A percentile compares a stretch with the other conserved stretches of the same genome.
phyloP scores from a whole-genome alignment of 352 stramenopile genomes.

The Phytophthora multivora region DNA sequence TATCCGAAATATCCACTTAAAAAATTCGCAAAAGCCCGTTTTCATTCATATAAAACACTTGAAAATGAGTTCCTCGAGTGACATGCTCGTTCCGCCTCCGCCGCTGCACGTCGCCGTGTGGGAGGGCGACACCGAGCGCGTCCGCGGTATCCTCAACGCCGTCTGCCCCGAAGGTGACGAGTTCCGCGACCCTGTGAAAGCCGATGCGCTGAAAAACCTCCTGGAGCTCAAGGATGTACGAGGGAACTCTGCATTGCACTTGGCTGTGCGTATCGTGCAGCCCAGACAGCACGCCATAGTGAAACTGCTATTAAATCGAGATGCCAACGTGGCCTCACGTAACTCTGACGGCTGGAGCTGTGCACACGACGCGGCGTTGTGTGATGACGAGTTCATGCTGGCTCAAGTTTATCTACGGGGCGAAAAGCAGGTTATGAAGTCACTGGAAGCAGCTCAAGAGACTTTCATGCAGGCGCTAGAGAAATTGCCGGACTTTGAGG shows the following conservation, averaged over 20 bases:
- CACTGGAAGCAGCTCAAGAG: slow-evolving; percentile 53
- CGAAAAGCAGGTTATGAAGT: slow-evolving; percentile 65
- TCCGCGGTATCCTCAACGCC: slow-evolving; percentile 40
- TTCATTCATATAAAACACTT: not conserved
- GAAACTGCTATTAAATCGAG: slow-evolving; percentile 54
- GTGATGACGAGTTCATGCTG: slow-evolving; percentile 77
- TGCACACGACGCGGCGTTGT: slow-evolving; percentile 73
- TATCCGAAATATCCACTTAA: not conserved
- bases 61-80: slow-evolving; percentile 10
- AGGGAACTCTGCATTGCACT: slow-evolving; percentile 76
- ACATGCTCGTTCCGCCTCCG: slow-evolving; percentile 12
- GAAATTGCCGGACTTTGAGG: slow-evolving; percentile 76
- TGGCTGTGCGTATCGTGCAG: slow-evolving; percentile 72
- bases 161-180: slow-evolving; percentile 18
- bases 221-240: slow-evolving; percentile 62
- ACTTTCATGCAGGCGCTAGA: slow-evolving; percentile 67
- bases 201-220: slow-evolving; percentile 34
- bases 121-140: slow-evolving; percentile 56
- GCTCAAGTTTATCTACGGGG: slow-evolving; percentile 65
- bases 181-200: slow-evolving; percentile 3
- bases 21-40: not conserved
- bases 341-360: slow-evolving; percentile 74
- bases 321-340: slow-evolving; percentile 36
- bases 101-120: slow-evolving; percentile 73
- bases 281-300: slow-evolving; percentile 64